Conservation (phyloP, 2,329 filamentous ascomycete genomes). For the Pseudophaeomoniella oleicola region DNA sequence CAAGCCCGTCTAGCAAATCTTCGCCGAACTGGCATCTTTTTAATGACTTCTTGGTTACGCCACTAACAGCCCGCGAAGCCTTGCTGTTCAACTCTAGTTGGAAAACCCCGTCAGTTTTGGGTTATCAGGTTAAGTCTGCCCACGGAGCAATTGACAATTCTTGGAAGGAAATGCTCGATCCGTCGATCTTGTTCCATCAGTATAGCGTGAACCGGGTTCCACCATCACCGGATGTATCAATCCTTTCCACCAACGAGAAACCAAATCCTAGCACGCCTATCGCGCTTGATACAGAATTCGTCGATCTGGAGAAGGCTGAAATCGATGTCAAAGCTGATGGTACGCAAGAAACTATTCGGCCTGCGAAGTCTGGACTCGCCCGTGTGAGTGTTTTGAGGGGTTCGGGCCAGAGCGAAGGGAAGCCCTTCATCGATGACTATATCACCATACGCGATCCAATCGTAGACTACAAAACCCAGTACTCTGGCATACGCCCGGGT, state of each 20-base stretch:
- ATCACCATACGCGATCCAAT: conserved; percentile 82
- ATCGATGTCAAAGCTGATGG: conserved; percentile 95
- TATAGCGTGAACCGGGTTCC: conserved; percentile 35
- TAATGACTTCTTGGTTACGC: conserved; percentile 87
- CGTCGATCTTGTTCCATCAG: conserved; percentile 68
- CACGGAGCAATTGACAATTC: conserved; percentile 71
- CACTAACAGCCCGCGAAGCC: conserved; percentile 67
- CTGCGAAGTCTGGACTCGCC: conserved; percentile 81
- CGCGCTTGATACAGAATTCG: conserved; percentile 92
- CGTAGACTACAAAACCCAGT: conserved; percentile 88
- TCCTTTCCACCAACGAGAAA: conserved; percentile 39
- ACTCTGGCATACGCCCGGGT: conserved; percentile 75
- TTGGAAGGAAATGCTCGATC: conserved; percentile 78
- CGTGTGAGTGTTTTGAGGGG: conserved; percentile 82
- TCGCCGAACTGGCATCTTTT: conserved; percentile 72
- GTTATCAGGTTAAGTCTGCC: conserved; percentile 69
- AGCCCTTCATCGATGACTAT: conserved; percentile 94
- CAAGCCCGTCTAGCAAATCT: conserved; percentile 38
- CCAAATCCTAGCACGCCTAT: conserved; percentile 61
- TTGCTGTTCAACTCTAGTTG: conserved; percentile 78
- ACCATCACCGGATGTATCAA: conserved; percentile 22
- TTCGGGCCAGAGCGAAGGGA: conserved; percentile 57
- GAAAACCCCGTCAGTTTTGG: conserved; percentile 81
- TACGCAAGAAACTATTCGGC: conserved; percentile 78
- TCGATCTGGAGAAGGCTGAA: conserved; percentile 80